These are phyloP conservation scores for Xylaria telfairii DNA, from an alignment of 495 filamentous ascomycete genomes.

Conservation along the genomic window DNA sequence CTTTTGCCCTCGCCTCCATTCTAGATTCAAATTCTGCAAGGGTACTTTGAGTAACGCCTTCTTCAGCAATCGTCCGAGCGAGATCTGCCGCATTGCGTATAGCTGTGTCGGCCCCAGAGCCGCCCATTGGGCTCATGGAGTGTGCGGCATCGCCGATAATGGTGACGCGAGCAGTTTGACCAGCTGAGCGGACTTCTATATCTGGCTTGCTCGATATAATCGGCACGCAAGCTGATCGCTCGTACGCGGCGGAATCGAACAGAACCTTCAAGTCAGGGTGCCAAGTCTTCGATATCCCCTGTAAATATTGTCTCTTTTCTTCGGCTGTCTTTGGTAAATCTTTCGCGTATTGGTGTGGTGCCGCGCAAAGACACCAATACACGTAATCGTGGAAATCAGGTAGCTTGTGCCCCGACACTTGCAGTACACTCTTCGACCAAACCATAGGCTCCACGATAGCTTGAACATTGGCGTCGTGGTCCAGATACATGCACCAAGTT, in stretches of 20 bases:
- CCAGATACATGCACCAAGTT: slow-evolving; percentile 40
- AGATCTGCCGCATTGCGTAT: slow-evolving; percentile 38
- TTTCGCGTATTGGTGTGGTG: slow-evolving; percentile 26
- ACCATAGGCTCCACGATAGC: slow-evolving; percentile 43
- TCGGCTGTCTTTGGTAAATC: slow-evolving; percentile 33
- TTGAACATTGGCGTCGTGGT: slow-evolving; percentile 40
- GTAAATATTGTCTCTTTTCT: slow-evolving; percentile 32
- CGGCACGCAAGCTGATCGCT: slow-evolving; percentile 41
- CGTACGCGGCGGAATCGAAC: slow-evolving; percentile 43
- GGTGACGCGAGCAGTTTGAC: slow-evolving; percentile 31
- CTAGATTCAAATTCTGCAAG: slow-evolving; percentile 36
- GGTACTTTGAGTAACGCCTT: slow-evolving; percentile 27
- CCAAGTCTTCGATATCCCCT: slow-evolving; percentile 33
- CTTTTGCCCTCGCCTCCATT: slow-evolving; percentile 36
- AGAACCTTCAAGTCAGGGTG: slow-evolving; percentile 43
- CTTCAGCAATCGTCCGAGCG: slow-evolving; percentile 31
- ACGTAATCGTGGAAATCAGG: slow-evolving; percentile 34
- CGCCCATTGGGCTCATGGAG: slow-evolving; percentile 39
- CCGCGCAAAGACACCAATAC: slow-evolving; percentile 32
- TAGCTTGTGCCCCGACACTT: slow-evolving; percentile 32
- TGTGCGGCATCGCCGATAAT: slow-evolving; percentile 40
- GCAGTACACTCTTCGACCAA: slow-evolving; percentile 43
- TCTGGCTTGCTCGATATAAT: slow-evolving; percentile 49
- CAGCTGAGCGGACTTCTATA: slow-evolving; percentile 32
- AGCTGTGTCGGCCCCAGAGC: slow-evolving; percentile 38